phyloP scores from a whole-genome alignment of 352 stramenopile species.

The Globisporangium yorkense region DNA sequence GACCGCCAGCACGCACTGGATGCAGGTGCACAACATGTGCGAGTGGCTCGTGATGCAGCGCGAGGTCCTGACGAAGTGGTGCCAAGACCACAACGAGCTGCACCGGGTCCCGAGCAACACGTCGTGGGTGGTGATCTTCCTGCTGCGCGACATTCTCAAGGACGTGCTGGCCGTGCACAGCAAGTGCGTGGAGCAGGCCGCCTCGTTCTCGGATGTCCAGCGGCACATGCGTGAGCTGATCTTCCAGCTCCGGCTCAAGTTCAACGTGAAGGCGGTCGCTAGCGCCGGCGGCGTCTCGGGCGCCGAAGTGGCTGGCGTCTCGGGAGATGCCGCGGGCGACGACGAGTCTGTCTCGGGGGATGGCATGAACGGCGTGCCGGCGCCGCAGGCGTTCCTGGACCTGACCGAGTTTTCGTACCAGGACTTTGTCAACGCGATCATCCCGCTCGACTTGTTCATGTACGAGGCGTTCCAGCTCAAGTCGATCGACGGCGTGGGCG shows the following conservation, averaged over 20 bases:
- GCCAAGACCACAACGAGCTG: conserved; percentile 20
- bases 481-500: conserved; percentile 32
- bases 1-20: conserved; percentile 25
- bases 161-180: conserved; percentile 26
- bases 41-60: conserved; percentile 42
- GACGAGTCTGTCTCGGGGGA: neutral
- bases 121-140: conserved; percentile 40
- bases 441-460: conserved; percentile 45
- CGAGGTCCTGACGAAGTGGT: conserved; percentile 37
- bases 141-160: conserved; percentile 44
- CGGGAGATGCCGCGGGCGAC: neutral
- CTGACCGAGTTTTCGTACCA: conserved; percentile 46
- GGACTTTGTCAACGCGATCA: conserved; percentile 44
- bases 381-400: conserved; percentile 12
- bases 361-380: neutral
- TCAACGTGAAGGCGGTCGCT: conserved; percentile 31
- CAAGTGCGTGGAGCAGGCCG: conserved; percentile 23
- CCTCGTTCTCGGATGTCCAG: conserved; percentile 33
- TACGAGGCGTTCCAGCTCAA: conserved; percentile 55
- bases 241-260: conserved; percentile 45
- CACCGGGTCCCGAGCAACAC: conserved; percentile 16
- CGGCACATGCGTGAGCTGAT: conserved; percentile 37
- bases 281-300: neutral
- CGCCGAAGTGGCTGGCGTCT: neutral
- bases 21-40: conserved; percentile 30